Percentiles rank a stretch among this genome's conserved stretches.
Evolutionary conservation across 768 basidiomycete genomes (phyloP).

Genomic region (Russula ochroleuca): DNA sequence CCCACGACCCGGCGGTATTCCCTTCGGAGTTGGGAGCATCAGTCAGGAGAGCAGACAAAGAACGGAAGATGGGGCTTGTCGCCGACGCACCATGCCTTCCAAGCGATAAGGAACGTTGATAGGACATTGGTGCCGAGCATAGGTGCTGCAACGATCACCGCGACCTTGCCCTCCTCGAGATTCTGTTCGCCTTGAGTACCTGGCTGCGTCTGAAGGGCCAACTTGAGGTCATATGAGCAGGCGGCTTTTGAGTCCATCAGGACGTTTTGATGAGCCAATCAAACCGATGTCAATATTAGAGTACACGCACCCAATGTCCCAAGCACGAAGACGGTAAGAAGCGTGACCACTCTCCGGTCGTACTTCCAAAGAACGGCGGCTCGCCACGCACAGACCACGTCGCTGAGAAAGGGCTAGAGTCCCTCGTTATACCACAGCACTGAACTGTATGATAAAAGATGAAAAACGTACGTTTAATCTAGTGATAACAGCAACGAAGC

Average conservation of each 20-base stretch:
- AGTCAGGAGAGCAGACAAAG: not conserved
- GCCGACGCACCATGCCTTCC: slow-evolving; percentile 20
- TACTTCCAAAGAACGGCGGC: slow-evolving; percentile 18
- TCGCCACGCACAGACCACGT: slow-evolving; percentile 24
- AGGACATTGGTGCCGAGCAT: slow-evolving; percentile 22
- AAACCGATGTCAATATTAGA: no score
- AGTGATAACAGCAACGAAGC: slow-evolving; percentile 3
- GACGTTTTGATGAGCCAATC: not conserved
- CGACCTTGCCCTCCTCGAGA: slow-evolving; percentile 9
- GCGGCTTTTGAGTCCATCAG: not conserved
- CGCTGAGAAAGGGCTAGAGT: slow-evolving; percentile 18
- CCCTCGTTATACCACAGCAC: not conserved
- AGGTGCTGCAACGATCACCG: slow-evolving; percentile 15
- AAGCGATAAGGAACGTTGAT: slow-evolving; percentile 18
- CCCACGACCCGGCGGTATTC: slow-evolving; percentile 10
- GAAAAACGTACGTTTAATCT: slow-evolving; percentile 12
- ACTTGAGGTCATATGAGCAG: slow-evolving; percentile 13
- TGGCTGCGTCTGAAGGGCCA: slow-evolving; percentile 7
- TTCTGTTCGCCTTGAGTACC: not conserved
- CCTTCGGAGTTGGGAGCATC: not conserved
- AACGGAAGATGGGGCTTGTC: not conserved
- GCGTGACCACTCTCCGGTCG: slow-evolving; percentile 14
- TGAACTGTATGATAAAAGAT: not conserved
- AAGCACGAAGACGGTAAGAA: slow-evolving; percentile 12
- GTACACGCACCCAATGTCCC: slow-evolving; percentile 12